Evolutionary conservation across 2,329 filamentous ascomycete genomes (phyloP).

Genomic region (Camillea tinctor): DNA sequence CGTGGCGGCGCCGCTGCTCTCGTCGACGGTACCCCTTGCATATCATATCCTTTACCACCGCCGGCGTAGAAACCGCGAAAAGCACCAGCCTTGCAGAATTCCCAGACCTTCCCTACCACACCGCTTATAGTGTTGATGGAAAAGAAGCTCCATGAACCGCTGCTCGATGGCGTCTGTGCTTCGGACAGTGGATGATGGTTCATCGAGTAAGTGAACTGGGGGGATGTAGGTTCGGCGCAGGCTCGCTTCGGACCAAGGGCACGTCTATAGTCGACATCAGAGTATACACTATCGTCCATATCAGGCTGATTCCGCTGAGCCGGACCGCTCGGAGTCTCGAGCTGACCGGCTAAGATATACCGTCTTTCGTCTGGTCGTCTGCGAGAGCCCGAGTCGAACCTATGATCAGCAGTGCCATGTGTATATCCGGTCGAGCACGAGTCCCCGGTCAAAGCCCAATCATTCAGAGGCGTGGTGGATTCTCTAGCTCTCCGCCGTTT

Average conservation of each 20-base stretch:
- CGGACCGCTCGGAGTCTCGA: constrained; percentile 45
- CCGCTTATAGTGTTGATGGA: constrained; percentile 63
- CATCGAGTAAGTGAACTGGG: constrained; percentile 30
- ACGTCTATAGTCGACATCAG: constrained; percentile 55
- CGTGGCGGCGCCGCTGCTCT: neutral
- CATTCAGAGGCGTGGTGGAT: constrained; percentile 32
- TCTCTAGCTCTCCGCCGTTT: constrained; percentile 42
- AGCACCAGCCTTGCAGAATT: constrained; percentile 73
- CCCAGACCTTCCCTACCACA: constrained; percentile 75
- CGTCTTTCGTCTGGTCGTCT: constrained; percentile 27
- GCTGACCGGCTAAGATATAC: constrained; percentile 55
- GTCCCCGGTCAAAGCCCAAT: constrained; percentile 28
- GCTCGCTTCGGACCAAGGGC: constrained; percentile 48
- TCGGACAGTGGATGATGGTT: constrained; percentile 6
- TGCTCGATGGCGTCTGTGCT: constrained; percentile 23
- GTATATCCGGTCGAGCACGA: constrained; percentile 23
- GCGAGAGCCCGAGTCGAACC: constrained; percentile 15
- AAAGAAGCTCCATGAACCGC: constrained; percentile 53
- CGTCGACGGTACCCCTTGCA: constrained; percentile 37
- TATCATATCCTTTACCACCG: constrained; percentile 69
- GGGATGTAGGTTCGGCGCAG: constrained; percentile 38
- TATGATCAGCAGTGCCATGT: constrained; percentile 29
- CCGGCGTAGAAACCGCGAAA: constrained; percentile 88
- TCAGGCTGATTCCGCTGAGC: constrained; percentile 30
- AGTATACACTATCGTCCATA: constrained; percentile 56